These are phyloP conservation scores for Dioscorea cayenensis DNA, from an alignment of 116 monocot species.

Conservation along the genomic window DNA sequence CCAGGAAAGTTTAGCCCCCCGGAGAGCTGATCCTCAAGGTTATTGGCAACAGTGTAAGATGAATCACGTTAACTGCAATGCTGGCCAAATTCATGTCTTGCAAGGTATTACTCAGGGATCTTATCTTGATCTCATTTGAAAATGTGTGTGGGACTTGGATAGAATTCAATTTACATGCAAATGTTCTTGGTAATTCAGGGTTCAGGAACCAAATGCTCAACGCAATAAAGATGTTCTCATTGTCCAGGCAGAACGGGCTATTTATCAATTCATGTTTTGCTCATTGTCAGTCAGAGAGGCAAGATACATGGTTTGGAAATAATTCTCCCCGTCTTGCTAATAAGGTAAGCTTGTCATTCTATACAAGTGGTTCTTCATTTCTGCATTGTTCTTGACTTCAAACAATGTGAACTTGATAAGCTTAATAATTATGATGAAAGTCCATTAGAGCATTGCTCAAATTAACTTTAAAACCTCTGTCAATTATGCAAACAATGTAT, in stretches of 20 bases:
- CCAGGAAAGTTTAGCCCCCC: constrained; percentile 45
- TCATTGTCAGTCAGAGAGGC: constrained; percentile 67
- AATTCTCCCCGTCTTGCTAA: constrained; percentile 45
- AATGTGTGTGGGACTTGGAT: background rate
- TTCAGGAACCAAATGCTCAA: constrained; percentile 76
- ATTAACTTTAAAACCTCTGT: too few species aligned
- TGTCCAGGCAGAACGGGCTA: constrained; percentile 36
- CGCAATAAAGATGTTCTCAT: constrained; percentile 26
- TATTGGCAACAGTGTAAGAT: constrained; percentile 54
- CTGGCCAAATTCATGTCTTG: constrained; percentile 41
- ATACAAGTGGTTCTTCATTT: background rate
- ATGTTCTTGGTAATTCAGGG: constrained; percentile 31
- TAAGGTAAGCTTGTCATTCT: constrained; percentile 35
- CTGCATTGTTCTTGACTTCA: background rate
- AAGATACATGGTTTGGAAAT: constrained; percentile 57
- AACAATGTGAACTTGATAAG: background rate
- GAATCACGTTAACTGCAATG: constrained; percentile 38
- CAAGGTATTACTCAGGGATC: constrained; percentile 34
- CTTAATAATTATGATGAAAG: background rate
- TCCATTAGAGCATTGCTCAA: background rate
- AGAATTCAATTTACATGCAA: background rate
- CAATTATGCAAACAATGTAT: background rate
- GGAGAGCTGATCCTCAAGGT: constrained; percentile 43
- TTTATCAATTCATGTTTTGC: constrained; percentile 92
- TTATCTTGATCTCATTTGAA: background rate